Evolutionary conservation across 2,329 filamentous ascomycete genomes (phyloP), one percentile per base, ranked within the genome.

Genomic region (Fusarium solani-melongenae): DNA sequence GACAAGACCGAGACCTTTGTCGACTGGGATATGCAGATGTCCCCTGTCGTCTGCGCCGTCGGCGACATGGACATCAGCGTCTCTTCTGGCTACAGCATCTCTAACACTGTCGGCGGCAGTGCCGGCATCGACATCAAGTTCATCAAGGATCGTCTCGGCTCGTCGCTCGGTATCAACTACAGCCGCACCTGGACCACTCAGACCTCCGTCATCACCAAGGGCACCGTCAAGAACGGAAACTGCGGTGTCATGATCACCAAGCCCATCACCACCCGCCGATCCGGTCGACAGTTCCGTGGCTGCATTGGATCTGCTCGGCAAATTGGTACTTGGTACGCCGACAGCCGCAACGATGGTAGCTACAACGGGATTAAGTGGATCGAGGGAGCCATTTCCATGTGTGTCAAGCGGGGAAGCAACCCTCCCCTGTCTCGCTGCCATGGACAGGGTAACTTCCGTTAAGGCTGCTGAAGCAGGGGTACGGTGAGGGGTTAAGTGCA

Each of bases 11-110:
- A 70, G 33, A 66, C 34, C 6, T 70, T 70, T 36, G 36, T 70
- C 6, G 67, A 64, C 46, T 70, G 67, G 67, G 67, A 70, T 31
- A 56, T 67, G 27, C 67, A 70, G 10, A 70, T 70, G 67, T 67
- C 64, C 33, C 67, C 67, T 15, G 55, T 70, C 6, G 58, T 70
- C 53, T 55, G 55, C 12, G 61, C 58, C 24, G 58, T 61, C 3
- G 57, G 51, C 14, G 64, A 44, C 33, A 63, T 70, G 24, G 67
- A 70, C 31, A 65, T 70, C 14, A 67, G 59, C 11, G 67, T 70
- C 41, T 59, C 58, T 12, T 36, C 39, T 17, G 64, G 67, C 20
- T 67, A 67, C 64, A 59, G 64, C 20, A 56, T 70, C 29, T 38
- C 67, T 44, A 70, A 70, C 67, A 66, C 34, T 14, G 59, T 70